These are phyloP conservation scores for Diplodia seriata DNA, from an alignment of 2,329 filamentous ascomycete species.

Conservation along the genomic window DNA sequence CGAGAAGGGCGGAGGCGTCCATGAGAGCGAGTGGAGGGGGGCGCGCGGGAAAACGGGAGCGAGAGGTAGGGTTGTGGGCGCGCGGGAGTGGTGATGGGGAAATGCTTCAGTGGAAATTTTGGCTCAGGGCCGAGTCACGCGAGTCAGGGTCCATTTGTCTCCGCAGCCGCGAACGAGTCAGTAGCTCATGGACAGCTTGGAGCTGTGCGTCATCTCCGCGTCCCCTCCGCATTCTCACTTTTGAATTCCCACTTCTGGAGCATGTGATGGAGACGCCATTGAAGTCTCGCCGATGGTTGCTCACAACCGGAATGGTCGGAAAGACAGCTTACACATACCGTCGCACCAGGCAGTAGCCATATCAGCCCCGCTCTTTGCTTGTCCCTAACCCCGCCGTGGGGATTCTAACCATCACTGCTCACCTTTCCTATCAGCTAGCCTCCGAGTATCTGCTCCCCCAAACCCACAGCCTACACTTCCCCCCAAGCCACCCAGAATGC, in stretches of 20 bases:
- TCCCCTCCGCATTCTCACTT: background rate
- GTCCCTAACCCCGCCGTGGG: background rate
- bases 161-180: background rate
- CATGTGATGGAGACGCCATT: background rate
- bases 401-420: too few species aligned
- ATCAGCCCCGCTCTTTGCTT: constrained; percentile 5
- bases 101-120: constrained; percentile 28
- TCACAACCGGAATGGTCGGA: background rate
- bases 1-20: constrained; percentile 84
- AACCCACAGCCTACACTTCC: background rate
- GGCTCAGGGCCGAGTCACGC: constrained; percentile 6
- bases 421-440: too few species aligned
- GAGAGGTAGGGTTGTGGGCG: background rate
- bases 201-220: background rate
- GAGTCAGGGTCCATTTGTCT: background rate
- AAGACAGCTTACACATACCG: background rate
- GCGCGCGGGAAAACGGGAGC: background rate
- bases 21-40: constrained; percentile 56
- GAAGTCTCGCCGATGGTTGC: background rate
- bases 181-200: background rate
- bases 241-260: background rate
- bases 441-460: background rate
- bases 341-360: background rate
- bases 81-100: constrained; percentile 4
- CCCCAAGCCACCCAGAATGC: background rate